Evolutionary conservation across 371 early-diverging fungal species (phyloP), one percentile per base, ranked within the genome.

Genomic region (Hamiltosporidium magnivora): DNA sequence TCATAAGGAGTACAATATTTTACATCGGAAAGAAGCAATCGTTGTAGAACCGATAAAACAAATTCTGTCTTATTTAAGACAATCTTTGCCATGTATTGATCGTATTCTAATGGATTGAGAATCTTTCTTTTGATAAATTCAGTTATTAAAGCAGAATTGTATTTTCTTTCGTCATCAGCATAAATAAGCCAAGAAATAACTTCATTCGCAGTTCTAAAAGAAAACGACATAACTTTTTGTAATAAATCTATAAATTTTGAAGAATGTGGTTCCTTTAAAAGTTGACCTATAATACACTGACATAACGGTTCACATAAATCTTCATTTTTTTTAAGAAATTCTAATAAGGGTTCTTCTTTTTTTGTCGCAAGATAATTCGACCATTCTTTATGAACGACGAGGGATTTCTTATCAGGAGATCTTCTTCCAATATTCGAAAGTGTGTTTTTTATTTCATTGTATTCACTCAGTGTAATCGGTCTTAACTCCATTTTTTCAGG

Each of bases 131-230:
- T 75, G 52, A 82, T 74, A 70, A 81, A 78, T 59, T 72, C 71
- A 6, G 61, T 61, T 8, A 79, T 69, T 37, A 81, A 66, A 9
- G 63, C 62, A 41, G 73, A 59, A 59, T 69, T 79, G 59, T 73
- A 77, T 67, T 68, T 75, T 58, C 74, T 67, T 12, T 68, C 66
- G 42, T 78, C 79, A 36, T 75, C 69, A 1, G 78, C 71, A 72
- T 81, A 81, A 54, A 81, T 75, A 11, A 81, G 68, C 79, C 79
- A 81, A 6, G 66, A 62, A 37, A 74, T 69, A 8, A 79, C 77
- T 59, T 79, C 79, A 41, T 69, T 66, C 56, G 71, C 62, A 9
- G 78, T 67, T 44, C 68, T 79, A 58, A 65, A 64, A 1, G 79
- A 79, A 12, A 77, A 55, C 14, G 65, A 69, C 66, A 79, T 77